These are phyloP conservation scores for Mortierella sp. DNA, from an alignment of 371 early-diverging fungal genomes.

Conservation along the genomic window DNA sequence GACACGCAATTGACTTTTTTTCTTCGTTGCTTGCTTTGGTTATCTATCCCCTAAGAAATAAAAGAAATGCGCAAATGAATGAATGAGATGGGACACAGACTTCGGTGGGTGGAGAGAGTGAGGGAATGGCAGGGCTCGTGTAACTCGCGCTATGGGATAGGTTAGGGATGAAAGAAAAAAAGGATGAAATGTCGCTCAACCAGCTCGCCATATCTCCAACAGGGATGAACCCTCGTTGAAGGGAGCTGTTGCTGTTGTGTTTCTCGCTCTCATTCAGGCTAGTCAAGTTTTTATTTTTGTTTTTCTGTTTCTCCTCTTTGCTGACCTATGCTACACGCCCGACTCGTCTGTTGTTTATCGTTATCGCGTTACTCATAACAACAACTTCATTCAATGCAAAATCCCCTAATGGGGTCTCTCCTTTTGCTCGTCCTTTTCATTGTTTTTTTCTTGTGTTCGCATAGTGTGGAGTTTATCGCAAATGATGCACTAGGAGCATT, in stretches of 20 bases:
- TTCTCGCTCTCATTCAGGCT: background rate
- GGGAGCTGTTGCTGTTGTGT: background rate
- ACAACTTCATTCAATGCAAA: background rate
- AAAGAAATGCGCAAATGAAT: background rate
- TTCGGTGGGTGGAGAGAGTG: background rate
- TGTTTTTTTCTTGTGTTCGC: background rate
- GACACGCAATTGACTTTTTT: conserved; percentile 7
- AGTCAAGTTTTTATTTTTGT: background rate
- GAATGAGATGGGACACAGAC: background rate
- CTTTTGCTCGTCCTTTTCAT: background rate
- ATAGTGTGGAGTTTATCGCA: background rate
- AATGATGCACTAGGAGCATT: background rate
- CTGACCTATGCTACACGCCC: conserved; percentile 3
- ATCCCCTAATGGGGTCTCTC: background rate
- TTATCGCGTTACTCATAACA: background rate
- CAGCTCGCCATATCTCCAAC: background rate
- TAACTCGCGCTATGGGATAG: background rate
- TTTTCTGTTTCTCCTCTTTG: background rate
- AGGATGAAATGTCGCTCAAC: background rate
- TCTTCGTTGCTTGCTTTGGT: background rate
- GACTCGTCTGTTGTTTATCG: background rate
- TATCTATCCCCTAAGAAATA: background rate
- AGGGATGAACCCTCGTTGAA: background rate
- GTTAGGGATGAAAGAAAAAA: background rate
- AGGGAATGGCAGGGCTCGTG: background rate